Evolutionary conservation across 2,329 filamentous ascomycete species (phyloP), one percentile per base, ranked within the genome.

Genomic region (Diaporthe destruens): DNA sequence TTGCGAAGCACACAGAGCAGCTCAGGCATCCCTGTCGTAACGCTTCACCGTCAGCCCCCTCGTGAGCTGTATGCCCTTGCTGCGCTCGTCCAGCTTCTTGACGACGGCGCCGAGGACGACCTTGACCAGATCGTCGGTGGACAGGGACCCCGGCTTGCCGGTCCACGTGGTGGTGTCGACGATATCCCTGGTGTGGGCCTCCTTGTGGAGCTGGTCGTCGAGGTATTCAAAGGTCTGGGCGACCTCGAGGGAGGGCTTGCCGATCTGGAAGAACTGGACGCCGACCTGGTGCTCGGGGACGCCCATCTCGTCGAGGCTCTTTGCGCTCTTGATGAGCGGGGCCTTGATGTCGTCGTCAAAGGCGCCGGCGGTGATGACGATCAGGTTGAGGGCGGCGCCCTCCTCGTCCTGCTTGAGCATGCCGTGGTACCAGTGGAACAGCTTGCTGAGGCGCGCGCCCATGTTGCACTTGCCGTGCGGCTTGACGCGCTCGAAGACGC

Each of bases 391-490:
- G 5, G 78, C 76, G 18, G 78, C 63, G 29, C 77, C 76, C 71
- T 78, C 75, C 23, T 77, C 77, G 65, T 79, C 77, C 25, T 71
- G 67, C 71, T 75, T 76, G 16, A 79, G 76, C 77, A 77, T 76
- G 63, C 77, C 77, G 61, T 76, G 68, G 71, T 80, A 80, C 78
- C 78, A 80, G 18, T 71, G 36, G 32, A 79, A 70, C 53, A 79
- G 71, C 76, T 76, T 77, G 54, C 66, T 71, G 25, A 79, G 75
- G 12, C 78, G 75, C n/a, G 72, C 75, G 34, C 78, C 78, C n/a
- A 79, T 73, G 70, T 77, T 78, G 74, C 78, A 79, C 53, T 72
- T 76, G 25, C 78, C 78, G 67, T 75, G 75, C 34, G 78, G 76
- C 76, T 76, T 76, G 39, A 79, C 76, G 36, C 55, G 57, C 5